A percentile compares a stretch with the other conserved stretches of the same genome.
phyloP scores from a whole-genome alignment of 108 stramenopile genomes.

The Pelagomonas calceolata region DNA sequence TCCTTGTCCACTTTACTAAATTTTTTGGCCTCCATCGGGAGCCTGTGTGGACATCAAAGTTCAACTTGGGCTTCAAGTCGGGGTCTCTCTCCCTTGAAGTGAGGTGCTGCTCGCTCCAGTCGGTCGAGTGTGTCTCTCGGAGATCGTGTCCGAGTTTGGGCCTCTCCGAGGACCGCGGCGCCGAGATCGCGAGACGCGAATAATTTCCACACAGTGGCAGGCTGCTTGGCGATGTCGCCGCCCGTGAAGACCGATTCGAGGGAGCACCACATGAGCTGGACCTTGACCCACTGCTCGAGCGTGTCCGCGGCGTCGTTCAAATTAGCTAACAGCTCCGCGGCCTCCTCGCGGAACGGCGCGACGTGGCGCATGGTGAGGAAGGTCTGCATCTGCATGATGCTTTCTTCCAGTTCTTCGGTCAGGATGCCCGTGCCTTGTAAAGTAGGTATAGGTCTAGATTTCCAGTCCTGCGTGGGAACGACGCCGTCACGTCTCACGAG shows the following conservation, averaged over 20 bases:
- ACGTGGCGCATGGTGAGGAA: slow-evolving; percentile 77
- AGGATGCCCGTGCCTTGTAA: slow-evolving; percentile 61
- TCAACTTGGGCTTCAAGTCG: too few relatives aligned
- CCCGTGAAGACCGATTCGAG: slow-evolving; percentile 79
- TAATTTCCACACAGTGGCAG: slow-evolving; percentile 77
- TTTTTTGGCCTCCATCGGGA: slow-evolving; percentile 80
- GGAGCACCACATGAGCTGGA: slow-evolving; percentile 81
- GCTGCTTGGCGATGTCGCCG: slow-evolving; percentile 80
- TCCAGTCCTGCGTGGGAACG: too few relatives aligned
- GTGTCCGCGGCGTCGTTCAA: slow-evolving; percentile 75
- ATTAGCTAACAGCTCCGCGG: slow-evolving; percentile 56
- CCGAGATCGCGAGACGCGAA: too few relatives aligned
- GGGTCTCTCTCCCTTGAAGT: too few relatives aligned
- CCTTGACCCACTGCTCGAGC: slow-evolving; percentile 78
- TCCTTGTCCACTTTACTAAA: slow-evolving; percentile 83
- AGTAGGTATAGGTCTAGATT: slow-evolving; percentile 58
- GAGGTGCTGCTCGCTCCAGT: too few relatives aligned
- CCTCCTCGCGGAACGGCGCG: slow-evolving; percentile 59
- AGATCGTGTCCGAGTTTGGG: too few relatives aligned
- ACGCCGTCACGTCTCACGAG: too few relatives aligned
- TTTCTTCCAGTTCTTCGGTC: slow-evolving; percentile 80
- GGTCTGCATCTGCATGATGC: slow-evolving; percentile 73
- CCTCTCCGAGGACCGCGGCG: too few relatives aligned
- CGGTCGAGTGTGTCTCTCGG: too few relatives aligned
- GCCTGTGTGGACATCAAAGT: too few relatives aligned